phyloP scores from a whole-genome alignment of 345 rosid genomes.

The Clarkia xantiana region DNA sequence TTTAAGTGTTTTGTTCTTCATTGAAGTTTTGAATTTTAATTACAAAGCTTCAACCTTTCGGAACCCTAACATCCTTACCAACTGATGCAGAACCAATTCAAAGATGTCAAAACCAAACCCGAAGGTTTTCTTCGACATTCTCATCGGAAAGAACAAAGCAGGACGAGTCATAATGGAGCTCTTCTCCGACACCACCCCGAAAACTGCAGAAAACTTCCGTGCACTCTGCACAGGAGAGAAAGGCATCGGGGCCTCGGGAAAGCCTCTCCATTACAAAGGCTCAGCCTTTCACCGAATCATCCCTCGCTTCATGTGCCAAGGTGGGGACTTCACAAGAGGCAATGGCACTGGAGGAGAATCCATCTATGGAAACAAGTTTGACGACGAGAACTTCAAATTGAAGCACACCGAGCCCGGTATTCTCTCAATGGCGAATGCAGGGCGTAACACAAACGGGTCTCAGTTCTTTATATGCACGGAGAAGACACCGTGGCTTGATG shows the following conservation, averaged over 20 bases:
- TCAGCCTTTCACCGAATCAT: slow-evolving; percentile 74
- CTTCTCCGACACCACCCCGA: slow-evolving; percentile 54
- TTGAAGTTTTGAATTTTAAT: too few relatives aligned
- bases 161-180: slow-evolving; percentile 76
- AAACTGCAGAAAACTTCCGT: slow-evolving; percentile 64
- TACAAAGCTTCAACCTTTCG: too few relatives aligned
- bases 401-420: slow-evolving; percentile 60
- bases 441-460: slow-evolving; percentile 63
- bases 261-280: slow-evolving; percentile 65
- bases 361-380: slow-evolving; percentile 52
- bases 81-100: slow-evolving; percentile 1
- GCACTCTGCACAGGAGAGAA: slow-evolving; percentile 79
- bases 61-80: too few relatives aligned
- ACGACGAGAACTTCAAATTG: slow-evolving; percentile 67
- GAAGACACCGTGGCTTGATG: slow-evolving; percentile 69
- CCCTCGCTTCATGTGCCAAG: slow-evolving; percentile 85
- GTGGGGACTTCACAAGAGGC: slow-evolving; percentile 78
- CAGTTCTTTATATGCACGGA: slow-evolving; percentile 85
- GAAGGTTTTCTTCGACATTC: slow-evolving; percentile 58
- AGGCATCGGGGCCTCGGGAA: slow-evolving; percentile 46
- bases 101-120: slow-evolving; percentile 41
- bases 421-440: slow-evolving; percentile 75
- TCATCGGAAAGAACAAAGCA: slow-evolving; percentile 49
- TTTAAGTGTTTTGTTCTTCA: too few relatives aligned
- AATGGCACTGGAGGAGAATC: slow-evolving; percentile 91